These are phyloP conservation scores for Globisporangium nodosum DNA, from an alignment of 352 stramenopile species.

Conservation along the genomic window DNA sequence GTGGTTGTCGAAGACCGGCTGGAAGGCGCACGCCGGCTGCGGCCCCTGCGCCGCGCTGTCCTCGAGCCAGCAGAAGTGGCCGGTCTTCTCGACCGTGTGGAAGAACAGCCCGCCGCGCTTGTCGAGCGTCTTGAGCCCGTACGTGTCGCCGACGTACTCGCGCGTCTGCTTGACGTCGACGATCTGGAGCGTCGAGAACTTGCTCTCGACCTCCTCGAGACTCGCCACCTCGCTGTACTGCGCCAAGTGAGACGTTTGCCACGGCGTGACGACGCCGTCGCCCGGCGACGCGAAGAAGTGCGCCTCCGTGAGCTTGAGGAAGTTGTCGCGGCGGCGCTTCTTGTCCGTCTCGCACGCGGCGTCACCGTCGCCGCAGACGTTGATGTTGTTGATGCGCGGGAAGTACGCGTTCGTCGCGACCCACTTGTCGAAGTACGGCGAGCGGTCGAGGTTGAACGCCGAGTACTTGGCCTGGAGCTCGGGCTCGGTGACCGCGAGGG, in stretches of 20 bases:
- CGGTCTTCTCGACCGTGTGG: not conserved
- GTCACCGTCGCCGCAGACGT: constrained; percentile 5
- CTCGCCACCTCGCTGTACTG: constrained; percentile 16
- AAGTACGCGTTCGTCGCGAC: constrained; percentile 18
- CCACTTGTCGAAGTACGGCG: constrained; percentile 11
- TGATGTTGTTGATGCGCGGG: constrained; percentile 25
- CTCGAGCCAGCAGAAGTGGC: not conserved
- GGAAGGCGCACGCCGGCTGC: not conserved
- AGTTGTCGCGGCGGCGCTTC: constrained; percentile 5
- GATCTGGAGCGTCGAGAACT: constrained; percentile 11
- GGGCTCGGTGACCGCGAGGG: constrained; percentile 11
- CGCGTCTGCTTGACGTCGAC: constrained; percentile 11
- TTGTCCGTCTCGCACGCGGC: not conserved
- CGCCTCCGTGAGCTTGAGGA: constrained; percentile 9
- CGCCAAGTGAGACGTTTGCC: constrained; percentile 13
- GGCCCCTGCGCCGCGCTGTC: not conserved
- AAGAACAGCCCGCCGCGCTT: constrained; percentile 5
- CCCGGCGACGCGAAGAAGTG: constrained; percentile 22
- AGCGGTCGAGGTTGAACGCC: constrained; percentile 21
- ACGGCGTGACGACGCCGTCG: constrained; percentile 17
- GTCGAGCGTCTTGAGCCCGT: constrained; percentile 19
- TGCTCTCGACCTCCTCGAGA: constrained; percentile 4
- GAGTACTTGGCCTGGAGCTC: constrained; percentile 19
- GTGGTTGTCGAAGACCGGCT: not conserved
- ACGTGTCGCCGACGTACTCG: constrained; percentile 23